Evolutionary conservation across 192 early-diverging fungal genomes (phyloP).

Genomic region (Tieghemiomyces parasiticus): DNA sequence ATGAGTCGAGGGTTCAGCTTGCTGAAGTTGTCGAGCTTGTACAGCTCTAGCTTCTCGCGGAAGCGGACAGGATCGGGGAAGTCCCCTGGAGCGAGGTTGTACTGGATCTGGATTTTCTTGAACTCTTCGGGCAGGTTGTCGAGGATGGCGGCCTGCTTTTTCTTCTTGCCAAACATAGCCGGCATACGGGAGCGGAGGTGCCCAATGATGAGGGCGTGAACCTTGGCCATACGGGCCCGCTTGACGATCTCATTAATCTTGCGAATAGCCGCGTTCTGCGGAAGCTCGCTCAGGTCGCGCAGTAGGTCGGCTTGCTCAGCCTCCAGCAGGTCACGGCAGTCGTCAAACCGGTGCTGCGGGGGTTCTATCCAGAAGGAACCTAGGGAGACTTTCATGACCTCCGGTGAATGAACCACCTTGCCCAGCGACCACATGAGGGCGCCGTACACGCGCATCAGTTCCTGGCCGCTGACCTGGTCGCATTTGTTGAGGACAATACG

Average conservation of each 20-base stretch:
- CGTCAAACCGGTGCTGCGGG: conserved; percentile 48
- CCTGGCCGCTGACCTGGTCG: conserved; percentile 72
- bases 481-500: conserved; percentile 78
- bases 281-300: conserved; percentile 52
- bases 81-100: conserved; percentile 63
- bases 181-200: conserved; percentile 76
- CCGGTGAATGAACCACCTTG: conserved; percentile 73
- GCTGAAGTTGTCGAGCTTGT: conserved; percentile 72
- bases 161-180: conserved; percentile 59
- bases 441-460: conserved; percentile 83
- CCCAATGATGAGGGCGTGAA: conserved; percentile 73
- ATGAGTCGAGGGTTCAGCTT: conserved; percentile 57
- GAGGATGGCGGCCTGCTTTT: conserved; percentile 57
- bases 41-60: conserved; percentile 43
- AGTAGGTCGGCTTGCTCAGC: conserved; percentile 67
- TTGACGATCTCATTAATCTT: conserved; percentile 89
- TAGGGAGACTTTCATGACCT: conserved; percentile 76
- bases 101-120: conserved; percentile 45
- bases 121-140: conserved; percentile 61
- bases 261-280: conserved; percentile 65
- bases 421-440: conserved; percentile 89
- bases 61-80: conserved; percentile 70
- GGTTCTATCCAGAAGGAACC: conserved; percentile 68
- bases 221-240: conserved; percentile 57
- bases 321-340: conserved; percentile 47